phyloP scores from a whole-genome alignment of 257 asterid genomes.

The Fraxinus quadrangulata region DNA sequence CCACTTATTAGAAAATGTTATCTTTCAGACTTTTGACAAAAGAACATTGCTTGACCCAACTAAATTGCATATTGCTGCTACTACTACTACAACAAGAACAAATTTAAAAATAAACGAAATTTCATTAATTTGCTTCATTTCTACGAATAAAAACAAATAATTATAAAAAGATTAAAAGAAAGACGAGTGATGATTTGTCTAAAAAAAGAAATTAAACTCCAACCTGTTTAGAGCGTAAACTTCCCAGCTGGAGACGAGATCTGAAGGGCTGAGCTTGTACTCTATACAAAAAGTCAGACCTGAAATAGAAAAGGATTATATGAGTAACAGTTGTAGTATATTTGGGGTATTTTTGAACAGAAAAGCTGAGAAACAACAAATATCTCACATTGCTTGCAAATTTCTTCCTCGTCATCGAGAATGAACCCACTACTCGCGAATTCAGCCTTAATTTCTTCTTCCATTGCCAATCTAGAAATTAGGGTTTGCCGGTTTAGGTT shows the following conservation, averaged over 20 bases:
- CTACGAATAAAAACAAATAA: background rate
- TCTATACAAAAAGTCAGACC: conserved; percentile 82
- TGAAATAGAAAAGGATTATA: conserved; percentile 20
- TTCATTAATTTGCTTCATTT: conserved; percentile 3
- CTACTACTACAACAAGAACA: conserved; percentile 1
- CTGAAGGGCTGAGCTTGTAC: conserved; percentile 83
- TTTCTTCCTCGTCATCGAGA: conserved; percentile 69
- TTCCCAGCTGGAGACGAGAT: conserved; percentile 92
- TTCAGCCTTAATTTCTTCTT: conserved; percentile 78
- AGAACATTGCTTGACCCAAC: background rate
- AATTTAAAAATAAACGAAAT: background rate
- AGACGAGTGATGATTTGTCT: background rate
- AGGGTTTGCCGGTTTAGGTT: conserved; percentile 37
- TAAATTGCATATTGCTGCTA: background rate
- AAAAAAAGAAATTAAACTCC: background rate
- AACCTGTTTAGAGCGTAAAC: conserved; percentile 81
- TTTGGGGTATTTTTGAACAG: background rate
- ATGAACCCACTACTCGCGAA: conserved; percentile 56
- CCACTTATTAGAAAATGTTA: background rate
- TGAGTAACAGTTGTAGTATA: background rate
- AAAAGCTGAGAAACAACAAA: conserved; percentile 8
- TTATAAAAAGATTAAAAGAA: background rate
- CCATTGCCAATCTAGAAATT: conserved; percentile 56
- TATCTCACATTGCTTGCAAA: conserved; percentile 69
- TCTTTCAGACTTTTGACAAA: background rate